phyloP scores from a whole-genome alignment of 257 asterid genomes.

The Prunella vulgaris region DNA sequence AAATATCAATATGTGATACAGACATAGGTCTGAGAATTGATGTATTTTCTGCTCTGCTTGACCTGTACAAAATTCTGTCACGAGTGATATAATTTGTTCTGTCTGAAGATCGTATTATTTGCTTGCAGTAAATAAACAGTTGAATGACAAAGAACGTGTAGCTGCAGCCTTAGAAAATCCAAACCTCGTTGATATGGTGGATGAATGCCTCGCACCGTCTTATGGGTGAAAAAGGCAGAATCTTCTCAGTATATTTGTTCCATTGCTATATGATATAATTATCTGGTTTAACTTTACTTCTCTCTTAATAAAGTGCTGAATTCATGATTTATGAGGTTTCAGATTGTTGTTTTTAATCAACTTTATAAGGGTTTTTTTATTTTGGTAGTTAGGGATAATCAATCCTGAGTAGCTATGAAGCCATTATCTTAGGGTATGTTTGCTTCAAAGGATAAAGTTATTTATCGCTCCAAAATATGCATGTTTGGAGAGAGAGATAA shows the following conservation, averaged over 20 bases:
- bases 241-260: neutral
- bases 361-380: neutral
- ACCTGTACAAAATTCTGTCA: neutral
- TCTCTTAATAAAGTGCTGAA: neutral
- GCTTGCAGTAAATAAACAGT: constrained; percentile 79
- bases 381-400: neutral
- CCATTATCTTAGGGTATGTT: neutral
- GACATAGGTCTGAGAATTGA: neutral
- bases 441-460: too few species aligned
- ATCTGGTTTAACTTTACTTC: neutral
- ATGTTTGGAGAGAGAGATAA: too few species aligned
- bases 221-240: constrained; percentile 32
- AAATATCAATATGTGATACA: too few species aligned
- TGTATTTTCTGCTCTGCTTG: neutral
- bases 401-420: neutral
- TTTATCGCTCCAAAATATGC: too few species aligned
- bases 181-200: constrained; percentile 67
- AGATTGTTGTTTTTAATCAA: neutral
- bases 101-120: neutral
- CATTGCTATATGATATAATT: neutral
- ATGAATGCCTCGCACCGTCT: constrained; percentile 82
- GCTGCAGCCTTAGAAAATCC: constrained; percentile 96
- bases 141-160: constrained; percentile 94
- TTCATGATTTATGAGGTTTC: neutral
- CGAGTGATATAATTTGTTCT: neutral